Evolutionary conservation across 73 alveolate genomes (phyloP), one percentile per base, ranked within the genome.

Genomic region (Uronychia binucleata): DNA sequence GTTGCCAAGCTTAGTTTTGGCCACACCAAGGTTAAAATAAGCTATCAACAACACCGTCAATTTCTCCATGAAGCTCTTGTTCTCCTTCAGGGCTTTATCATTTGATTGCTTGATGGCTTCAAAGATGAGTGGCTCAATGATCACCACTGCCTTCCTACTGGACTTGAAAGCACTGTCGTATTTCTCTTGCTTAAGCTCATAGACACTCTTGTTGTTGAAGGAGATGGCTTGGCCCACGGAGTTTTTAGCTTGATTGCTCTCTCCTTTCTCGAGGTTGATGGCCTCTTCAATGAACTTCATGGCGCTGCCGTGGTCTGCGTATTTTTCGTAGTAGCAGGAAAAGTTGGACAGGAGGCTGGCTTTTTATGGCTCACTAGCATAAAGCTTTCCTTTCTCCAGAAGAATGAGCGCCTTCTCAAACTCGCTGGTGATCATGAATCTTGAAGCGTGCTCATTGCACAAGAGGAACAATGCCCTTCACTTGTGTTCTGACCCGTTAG

Each of bases 191-290:
- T 87, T 87, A 31, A 87, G 75, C 59, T 79, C 88, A 26, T 80
- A 19, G 0, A 87, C 93, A 79, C 85, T 74, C 33, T 79, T n/a
- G 33, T 87, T 87, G 74, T 87, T 87, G 79, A 34, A 59, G 5
- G 88, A 80, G n/a, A 87, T 87, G 11, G 93, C 89, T n/a, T 28
- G 28, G 1, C 81, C 81, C 25, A 75, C 32, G 8, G 25, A 26
- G 29, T 75, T 8, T 75, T 75, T 32, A 28, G 58, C 30, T 5
- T 25, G 27, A 26, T 30, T 32, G 67, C 67, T 46, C n/a, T n/a
- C 13, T 14, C 28, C 28, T 30, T 75, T 75, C 8, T 75, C 81
- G 5, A 75, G 1, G 27, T 75, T 75, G 81, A 75, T 75, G n/a
- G 81, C 5, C 27, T 75, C 28, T 30, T 75, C 81, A 27, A 75